A percentile compares a stretch with the other conserved stretches of the same genome.
phyloP scores from a whole-genome alignment of 1,139 yeast genomes.

The Geotrichum reessii region DNA sequence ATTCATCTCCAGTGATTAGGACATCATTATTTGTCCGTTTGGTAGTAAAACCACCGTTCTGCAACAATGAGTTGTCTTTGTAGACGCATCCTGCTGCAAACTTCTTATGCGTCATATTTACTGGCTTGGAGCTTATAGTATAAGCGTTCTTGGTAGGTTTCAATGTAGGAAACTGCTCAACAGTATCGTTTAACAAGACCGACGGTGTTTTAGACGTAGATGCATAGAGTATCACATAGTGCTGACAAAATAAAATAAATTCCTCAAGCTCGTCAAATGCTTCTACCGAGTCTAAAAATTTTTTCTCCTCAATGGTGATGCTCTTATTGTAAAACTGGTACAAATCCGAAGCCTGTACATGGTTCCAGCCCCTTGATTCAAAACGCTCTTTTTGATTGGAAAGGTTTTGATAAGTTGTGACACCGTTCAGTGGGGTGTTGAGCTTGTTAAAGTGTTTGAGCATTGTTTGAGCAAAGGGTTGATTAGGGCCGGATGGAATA shows the following conservation, averaged over 20 bases:
- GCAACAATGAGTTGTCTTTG: slow-evolving; percentile 31
- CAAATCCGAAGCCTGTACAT: slow-evolving; percentile 52
- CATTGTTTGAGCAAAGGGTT: slow-evolving; percentile 74
- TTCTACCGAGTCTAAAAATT: slow-evolving; percentile 49
- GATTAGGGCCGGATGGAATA: slow-evolving; percentile 55
- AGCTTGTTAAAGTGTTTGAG: slow-evolving; percentile 62
- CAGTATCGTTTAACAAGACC: slow-evolving; percentile 21
- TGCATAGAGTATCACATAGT: slow-evolving; percentile 65
- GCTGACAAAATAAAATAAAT: slow-evolving; percentile 69
- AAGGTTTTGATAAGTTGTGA: slow-evolving; percentile 51
- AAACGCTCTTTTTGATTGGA: slow-evolving; percentile 51
- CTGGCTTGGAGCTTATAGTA: not conserved
- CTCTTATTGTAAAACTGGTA: slow-evolving; percentile 52
- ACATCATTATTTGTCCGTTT: slow-evolving; percentile 37
- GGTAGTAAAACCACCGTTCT: slow-evolving; percentile 55
- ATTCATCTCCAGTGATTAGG: slow-evolving; percentile 19
- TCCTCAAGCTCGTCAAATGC: slow-evolving; percentile 84
- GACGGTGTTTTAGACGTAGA: slow-evolving; percentile 24
- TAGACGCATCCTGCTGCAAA: slow-evolving; percentile 45
- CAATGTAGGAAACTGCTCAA: slow-evolving; percentile 6
- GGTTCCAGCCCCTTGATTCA: slow-evolving; percentile 41
- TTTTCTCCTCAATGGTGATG: slow-evolving; percentile 41
- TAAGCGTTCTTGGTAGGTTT: not conserved
- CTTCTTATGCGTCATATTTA: slow-evolving; percentile 37
- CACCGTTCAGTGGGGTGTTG: slow-evolving; percentile 66